These are phyloP conservation scores for Trametes cinnabarina DNA, from an alignment of 768 basidiomycete genomes.

Conservation along the genomic window DNA sequence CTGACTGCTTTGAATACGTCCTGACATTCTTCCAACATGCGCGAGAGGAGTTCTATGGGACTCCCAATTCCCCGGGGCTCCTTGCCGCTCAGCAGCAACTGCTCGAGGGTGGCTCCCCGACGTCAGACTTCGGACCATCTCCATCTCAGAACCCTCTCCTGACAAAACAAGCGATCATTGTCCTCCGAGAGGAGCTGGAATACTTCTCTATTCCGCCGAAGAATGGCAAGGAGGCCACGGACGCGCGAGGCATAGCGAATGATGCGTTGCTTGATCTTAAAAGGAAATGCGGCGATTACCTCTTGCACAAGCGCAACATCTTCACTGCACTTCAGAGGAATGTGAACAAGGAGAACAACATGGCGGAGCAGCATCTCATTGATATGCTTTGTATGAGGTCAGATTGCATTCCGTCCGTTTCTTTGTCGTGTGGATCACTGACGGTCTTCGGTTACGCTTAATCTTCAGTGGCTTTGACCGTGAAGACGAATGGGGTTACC, in stretches of 20 bases:
- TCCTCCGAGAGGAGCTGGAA: constrained; percentile 95
- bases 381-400: constrained; percentile 99
- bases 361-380: constrained; percentile 98
- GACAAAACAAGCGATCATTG: constrained; percentile 96
- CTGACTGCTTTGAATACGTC: constrained; percentile 93
- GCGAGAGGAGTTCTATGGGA: constrained; percentile 91
- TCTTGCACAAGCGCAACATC: constrained; percentile 88
- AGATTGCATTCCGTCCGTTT: constrained; percentile 27
- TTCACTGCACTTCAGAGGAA: constrained; percentile 98
- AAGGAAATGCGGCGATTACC: constrained; percentile 78
- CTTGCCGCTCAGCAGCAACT: constrained; percentile 79
- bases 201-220: constrained; percentile 95
- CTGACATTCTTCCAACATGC: constrained; percentile 89
- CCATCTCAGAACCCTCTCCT: constrained; percentile 87
- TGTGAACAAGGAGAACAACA: constrained; percentile 98
- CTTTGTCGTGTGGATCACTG: neutral
- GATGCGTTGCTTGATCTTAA: constrained; percentile 77
- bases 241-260: constrained; percentile 80
- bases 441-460: too few relatives aligned
- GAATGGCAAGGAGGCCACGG: constrained; percentile 57
- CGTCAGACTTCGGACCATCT: constrained; percentile 58
- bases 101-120: constrained; percentile 59
- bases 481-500: constrained; percentile 98
- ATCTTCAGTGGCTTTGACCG: constrained; percentile 88
- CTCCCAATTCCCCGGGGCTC: constrained; percentile 56